phyloP scores from a whole-genome alignment of 2,329 filamentous ascomycete genomes.

The Fusarium verrucosum region DNA sequence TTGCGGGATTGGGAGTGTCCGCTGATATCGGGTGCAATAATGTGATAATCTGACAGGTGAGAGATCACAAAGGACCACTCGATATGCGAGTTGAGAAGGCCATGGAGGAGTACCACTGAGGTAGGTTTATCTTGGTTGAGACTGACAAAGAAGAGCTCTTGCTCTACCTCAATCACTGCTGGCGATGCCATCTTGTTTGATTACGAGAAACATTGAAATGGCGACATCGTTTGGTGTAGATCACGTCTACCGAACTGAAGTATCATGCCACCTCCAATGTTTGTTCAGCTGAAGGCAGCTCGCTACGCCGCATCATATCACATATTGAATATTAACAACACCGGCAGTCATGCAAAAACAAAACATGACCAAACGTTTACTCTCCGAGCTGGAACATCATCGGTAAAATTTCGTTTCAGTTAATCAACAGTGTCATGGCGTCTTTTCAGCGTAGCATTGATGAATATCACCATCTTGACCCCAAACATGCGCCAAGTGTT shows the following conservation, averaged over 20 bases:
- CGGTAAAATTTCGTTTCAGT: background rate
- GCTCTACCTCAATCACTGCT: background rate
- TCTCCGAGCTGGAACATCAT: background rate
- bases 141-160: conserved; percentile 43
- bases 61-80: conserved; percentile 50
- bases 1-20: conserved; percentile 51
- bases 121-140: conserved; percentile 44
- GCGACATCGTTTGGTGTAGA: background rate
- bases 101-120: conserved; percentile 48
- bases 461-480: background rate
- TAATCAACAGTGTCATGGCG: background rate
- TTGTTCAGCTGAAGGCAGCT: background rate
- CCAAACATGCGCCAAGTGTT: conserved; percentile 18
- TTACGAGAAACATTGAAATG: background rate
- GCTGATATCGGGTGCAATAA: conserved; percentile 53
- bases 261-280: background rate
- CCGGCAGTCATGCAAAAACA: background rate
- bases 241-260: background rate
- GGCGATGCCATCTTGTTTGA: conserved; percentile 7
- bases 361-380: background rate
- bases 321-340: conserved; percentile 1
- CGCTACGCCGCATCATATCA: conserved; percentile 1
- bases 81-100: conserved; percentile 47
- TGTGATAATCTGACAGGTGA: conserved; percentile 50
- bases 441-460: conserved; percentile 12